Conservation (phyloP, 495 filamentous ascomycete species). For the Recurvomyces mirabilis region DNA sequence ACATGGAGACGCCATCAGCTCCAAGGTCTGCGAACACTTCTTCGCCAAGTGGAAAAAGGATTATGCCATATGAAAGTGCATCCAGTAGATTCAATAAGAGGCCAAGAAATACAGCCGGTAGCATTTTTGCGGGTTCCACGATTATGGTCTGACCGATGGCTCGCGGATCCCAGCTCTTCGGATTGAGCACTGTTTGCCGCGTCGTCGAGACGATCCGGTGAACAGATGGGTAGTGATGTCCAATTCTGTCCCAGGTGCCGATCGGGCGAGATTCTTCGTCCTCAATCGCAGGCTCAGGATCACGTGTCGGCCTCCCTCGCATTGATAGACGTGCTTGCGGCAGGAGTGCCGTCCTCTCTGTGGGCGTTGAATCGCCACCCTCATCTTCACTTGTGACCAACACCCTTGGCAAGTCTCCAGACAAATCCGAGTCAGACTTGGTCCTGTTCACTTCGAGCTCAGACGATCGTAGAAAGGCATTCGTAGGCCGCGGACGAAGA, state of each 20-base stretch:
- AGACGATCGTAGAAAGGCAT: slow-evolving; percentile 18
- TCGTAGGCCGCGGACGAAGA: slow-evolving; percentile 28
- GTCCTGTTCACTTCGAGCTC: neutral
- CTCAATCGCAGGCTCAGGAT: slow-evolving; percentile 17
- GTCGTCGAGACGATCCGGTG: neutral
- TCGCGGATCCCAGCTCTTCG: slow-evolving; percentile 61
- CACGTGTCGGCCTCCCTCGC: slow-evolving; percentile 1
- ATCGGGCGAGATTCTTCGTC: slow-evolving; percentile 13
- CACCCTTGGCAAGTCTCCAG: neutral
- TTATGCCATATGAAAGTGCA: slow-evolving; percentile 93
- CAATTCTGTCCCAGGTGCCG: slow-evolving; percentile 13
- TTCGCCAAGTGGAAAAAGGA: slow-evolving; percentile 82
- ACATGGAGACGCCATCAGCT: slow-evolving; percentile 92
- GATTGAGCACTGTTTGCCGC: slow-evolving; percentile 34
- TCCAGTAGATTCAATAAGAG: slow-evolving; percentile 86
- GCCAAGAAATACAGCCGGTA: slow-evolving; percentile 82
- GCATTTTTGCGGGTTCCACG: slow-evolving; percentile 51
- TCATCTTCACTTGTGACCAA: slow-evolving; percentile 4
- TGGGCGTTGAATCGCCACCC: neutral
- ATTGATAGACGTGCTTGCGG: slow-evolving; percentile 9
- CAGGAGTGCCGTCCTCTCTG: slow-evolving; percentile 14
- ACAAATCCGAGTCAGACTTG: neutral
- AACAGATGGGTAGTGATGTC: slow-evolving; percentile 16
- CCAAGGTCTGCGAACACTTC: slow-evolving; percentile 73
- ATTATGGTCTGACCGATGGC: slow-evolving; percentile 53